Base-by-base conservation (phyloP, 768 basidiomycete species). In the Termitomyces sp. region DNA sequence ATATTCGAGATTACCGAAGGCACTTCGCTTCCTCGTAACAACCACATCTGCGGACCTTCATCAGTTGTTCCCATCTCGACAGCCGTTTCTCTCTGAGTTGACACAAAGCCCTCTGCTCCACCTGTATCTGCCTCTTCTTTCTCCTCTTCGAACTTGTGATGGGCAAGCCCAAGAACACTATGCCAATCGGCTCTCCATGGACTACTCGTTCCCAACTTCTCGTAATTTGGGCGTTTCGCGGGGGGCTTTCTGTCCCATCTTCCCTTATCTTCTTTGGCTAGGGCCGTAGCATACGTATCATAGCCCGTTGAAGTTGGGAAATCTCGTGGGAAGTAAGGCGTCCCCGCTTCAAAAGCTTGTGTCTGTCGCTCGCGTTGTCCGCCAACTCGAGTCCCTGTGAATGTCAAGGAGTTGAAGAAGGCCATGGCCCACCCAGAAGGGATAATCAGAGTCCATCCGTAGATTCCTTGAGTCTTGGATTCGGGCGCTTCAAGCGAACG, bases 371-470 rank as follows among this genome's bases (percentile, higher is more conserved):
- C 93, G 28, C 86, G 83, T 64, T 94, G 88, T 2, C 95, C 96
- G 5, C 81, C 90, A 17, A 96, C 79, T 7, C 93, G 86, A 1
- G 90, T 91, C 21, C 89, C 88, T 0, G 94, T 94, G 68, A 84
- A 85, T 3, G 79, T 78, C 49, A 99, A 79, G 3, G 94, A 95
- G 40, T 78, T 79, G 59, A 91, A 84, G 72, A 98, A 93, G 1
- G 94, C 79, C 87, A 94, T 96, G 0, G 82, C 80, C 94, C 94
- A 98, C 12, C 92, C 94, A 1, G 83, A 76, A 3, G 96, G 96
- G 32, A 96, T 68, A 45, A 97, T 76, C 9, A 99, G 73, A 8
- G 86, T 93, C 88, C 91, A 97, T 39, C 95, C 94, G 63, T 94
- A 85, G 30, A 93, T 73, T 1, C 78, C 73, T 60, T 76, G 73